Base-by-base conservation (phyloP, 2,329 filamentous ascomycete genomes). In the Claviceps arundinis region DNA sequence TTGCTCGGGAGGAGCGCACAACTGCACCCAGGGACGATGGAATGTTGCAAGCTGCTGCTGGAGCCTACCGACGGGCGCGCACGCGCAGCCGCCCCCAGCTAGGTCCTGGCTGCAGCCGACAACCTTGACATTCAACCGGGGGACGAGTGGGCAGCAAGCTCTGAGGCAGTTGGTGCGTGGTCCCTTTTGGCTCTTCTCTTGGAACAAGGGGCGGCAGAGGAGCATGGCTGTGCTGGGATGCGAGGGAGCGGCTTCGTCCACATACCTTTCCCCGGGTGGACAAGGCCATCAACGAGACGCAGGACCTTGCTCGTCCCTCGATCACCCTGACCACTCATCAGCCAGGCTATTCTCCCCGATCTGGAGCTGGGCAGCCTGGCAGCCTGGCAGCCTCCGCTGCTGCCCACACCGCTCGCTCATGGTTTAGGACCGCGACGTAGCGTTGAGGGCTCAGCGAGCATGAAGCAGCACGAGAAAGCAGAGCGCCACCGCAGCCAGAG, bases 361-460 rank as follows among this genome's bases (percentile, higher is more conserved):
- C 24, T 34, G 26, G 19, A 13, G 14, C 34, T 22, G 16, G 37
- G 22, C 11, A 11, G 47, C 37, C 47, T 30, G 37, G 22, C 11
- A 11, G 47, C 37, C 47, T 30, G 22, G 37, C n/a, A 42, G 48
- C 17, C 22, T 44, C 26, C 14, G 16, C 17, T 16, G 9, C 30
- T 55, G 56, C 59, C 58, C 62, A 64, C 63, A 65, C 64, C 65
- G 63, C 64, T 63, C 65, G 63, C 64, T 58, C 62, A 58, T 61
- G 37, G 41, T 37, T n/a, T 44, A 45, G 43, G 38, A 5, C 48
- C 43, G 38, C 44, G 26, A 30, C 26, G 37, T 48, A 37, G 48
- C 48, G 52, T 50, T 41, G 37, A 42, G 38, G 45, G 34, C 49
- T 40, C 48, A 45, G 49, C 41, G 46, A 48, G 50, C 34, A 43